A percentile compares a stretch with the other conserved stretches of the same genome.
These are phyloP conservation scores for Ogataea chonburiensis DNA, from an alignment of 805 yeast species.

Conservation along the genomic window DNA sequence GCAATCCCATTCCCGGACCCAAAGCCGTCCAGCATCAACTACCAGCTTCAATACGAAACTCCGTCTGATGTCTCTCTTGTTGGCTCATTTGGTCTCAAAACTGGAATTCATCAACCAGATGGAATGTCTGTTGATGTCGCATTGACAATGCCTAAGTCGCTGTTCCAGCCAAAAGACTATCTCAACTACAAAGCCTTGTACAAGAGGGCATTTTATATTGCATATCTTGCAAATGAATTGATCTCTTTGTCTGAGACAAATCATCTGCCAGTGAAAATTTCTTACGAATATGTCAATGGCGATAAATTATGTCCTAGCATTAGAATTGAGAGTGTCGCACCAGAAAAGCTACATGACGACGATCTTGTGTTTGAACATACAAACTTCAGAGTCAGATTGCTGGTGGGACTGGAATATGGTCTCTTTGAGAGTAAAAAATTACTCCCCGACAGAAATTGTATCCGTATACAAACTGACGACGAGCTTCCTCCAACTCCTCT, in stretches of 20 bases:
- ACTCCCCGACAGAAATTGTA: slow-evolving; percentile 76
- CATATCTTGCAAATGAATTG: slow-evolving; percentile 70
- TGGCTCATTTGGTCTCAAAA: slow-evolving; percentile 87
- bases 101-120: slow-evolving; percentile 62
- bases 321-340: slow-evolving; percentile 53
- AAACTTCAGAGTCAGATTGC: slow-evolving; percentile 66
- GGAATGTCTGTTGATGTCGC: slow-evolving; percentile 76
- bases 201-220: slow-evolving; percentile 84
- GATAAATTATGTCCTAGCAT: slow-evolving; percentile 77
- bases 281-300: slow-evolving; percentile 69
- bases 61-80: slow-evolving; percentile 78
- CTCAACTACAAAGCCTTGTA: slow-evolving; percentile 86
- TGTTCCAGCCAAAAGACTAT: slow-evolving; percentile 85
- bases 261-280: slow-evolving; percentile 57
- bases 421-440: slow-evolving; percentile 74
- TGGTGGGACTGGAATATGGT: slow-evolving; percentile 71
- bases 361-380: slow-evolving; percentile 63
- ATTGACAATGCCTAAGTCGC: slow-evolving; percentile 72
- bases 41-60: slow-evolving; percentile 62
- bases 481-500: slow-evolving; percentile 75
- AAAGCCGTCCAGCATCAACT: slow-evolving; percentile 66
- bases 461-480: slow-evolving; percentile 56
- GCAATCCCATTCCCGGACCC: slow-evolving; percentile 89
- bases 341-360: slow-evolving; percentile 41
- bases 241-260: slow-evolving; percentile 51